Evolutionary conservation across 1,284 basidiomycete species (phyloP), one percentile per base, ranked within the genome.

Genomic region (Trichosporon sp.): DNA sequence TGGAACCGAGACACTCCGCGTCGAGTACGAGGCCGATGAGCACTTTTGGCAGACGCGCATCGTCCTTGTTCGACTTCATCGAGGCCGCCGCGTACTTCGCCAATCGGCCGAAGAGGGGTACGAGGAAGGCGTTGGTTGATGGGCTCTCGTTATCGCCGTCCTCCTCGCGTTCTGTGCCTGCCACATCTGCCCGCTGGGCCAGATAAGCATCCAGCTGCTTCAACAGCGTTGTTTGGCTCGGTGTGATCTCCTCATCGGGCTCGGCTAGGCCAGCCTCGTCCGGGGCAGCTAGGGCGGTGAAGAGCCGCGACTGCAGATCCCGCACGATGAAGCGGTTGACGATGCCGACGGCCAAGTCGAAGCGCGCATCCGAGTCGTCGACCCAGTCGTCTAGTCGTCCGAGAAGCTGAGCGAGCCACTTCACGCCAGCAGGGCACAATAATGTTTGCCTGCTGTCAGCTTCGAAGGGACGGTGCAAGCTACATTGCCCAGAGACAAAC

Each of bases 131-230:
- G 44, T 66, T 61, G 0, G 65, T 40, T 14, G 63, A 56, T 11
- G 65, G 58, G n/a, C 14, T 11, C 19, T 54, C 21, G 61, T 70
- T 37, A 16, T 54, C 49, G 13, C 49, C 49, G 14, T 14, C 49
- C 25, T 54, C 49, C 27, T 54, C 49, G 13, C 65, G 46, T 14
- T 29, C 49, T 6, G 49, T n/a, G 14, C 25, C 27, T 13, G 49
- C 27, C 13, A 40, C 36, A 33, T 49, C 23, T 31, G 60, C 46
- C 60, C 59, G 63, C 19, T 57, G 56, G 14, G 71, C 87, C 60
- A 92, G 81, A 73, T 89, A 87, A 2, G 90, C 89, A 75, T 95
- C 92, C 16, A 93, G 80, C 6, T 94, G 82, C 78, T 93, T 94
- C 62, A 95, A 84, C n/a, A 94, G 80, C 11, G 86, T 89, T 1